Evolutionary conservation across 1,139 yeast genomes (phyloP), one percentile per base, ranked within the genome.

Genomic region (Debaryomycetaceae sp.): DNA sequence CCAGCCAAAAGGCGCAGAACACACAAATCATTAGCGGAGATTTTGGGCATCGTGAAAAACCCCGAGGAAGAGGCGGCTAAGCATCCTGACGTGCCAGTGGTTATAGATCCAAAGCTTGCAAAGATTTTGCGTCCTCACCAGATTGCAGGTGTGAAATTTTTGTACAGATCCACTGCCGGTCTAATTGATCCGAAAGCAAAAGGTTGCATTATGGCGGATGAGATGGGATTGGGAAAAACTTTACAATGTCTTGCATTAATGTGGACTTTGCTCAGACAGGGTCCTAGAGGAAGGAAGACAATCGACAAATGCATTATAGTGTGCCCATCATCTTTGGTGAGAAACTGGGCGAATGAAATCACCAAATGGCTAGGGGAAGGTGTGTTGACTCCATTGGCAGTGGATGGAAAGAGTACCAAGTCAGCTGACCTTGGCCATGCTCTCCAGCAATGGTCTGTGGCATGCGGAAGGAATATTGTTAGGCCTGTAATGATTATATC

Each of bases 181-280:
- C 67, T 91, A 38, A 77, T 89, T 24, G 96, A 90, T 58, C 81
- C 90, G 2, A 75, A 83, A 37, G 98, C 98, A 0, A 83, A 85
- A 59, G 99, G 99, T 1, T 93, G 99, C 61, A 95, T 93, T 44
- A 93, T 93, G 99, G 99, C 99, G 0, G 99, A 93, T 69, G 99
- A 90, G 67, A 93, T 91, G 98, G 98, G 98, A 0, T 70, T 90
- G 37, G 98, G 99, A 5, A 93, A 93, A 61, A 93, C 99, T 0
- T 72, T 93, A 38, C 99, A 93, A 63, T 95, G 99, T 62, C 77
- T 93, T 39, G 77, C 98, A 0, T 72, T 93, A 38, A 78, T 93
- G 88, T 93, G 99, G 99, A 93, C 99, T 0, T 65, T 93, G 43
- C 72, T 93, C 39, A 81, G 80, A 51, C 99, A 93, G 62, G 85